phyloP scores from a whole-genome alignment of 441 rosid species.

The Melastoma candidum region DNA sequence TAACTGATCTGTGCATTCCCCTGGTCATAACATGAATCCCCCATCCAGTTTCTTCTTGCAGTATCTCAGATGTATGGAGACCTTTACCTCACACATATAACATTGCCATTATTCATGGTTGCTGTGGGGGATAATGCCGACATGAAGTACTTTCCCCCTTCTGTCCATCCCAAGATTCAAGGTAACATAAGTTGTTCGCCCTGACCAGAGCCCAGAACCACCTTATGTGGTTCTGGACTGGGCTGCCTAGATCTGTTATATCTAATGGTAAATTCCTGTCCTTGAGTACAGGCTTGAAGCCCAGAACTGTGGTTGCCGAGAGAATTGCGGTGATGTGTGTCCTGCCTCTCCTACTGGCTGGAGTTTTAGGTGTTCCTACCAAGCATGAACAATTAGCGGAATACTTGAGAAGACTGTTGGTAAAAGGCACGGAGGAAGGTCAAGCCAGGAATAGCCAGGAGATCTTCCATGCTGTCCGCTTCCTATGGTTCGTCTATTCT shows the following conservation, averaged over 20 bases:
- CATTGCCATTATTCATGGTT: conserved; percentile 75
- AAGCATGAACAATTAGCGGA: conserved; percentile 54
- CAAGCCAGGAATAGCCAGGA: conserved; percentile 45
- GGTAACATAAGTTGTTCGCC: conserved; percentile 25
- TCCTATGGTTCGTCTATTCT: conserved; percentile 67
- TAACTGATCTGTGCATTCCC: background rate
- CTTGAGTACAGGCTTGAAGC: conserved; percentile 63
- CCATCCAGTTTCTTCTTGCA: conserved; percentile 73
- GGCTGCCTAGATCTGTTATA: conserved; percentile 2
- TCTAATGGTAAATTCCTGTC: conserved; percentile 15
- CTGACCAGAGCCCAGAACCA: too few species aligned
- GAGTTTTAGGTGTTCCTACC: conserved; percentile 84
- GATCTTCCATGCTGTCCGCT: conserved; percentile 72
- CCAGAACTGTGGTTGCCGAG: conserved; percentile 68
- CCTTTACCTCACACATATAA: conserved; percentile 68
- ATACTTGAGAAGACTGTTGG: conserved; percentile 72
- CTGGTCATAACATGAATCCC: conserved; percentile 17
- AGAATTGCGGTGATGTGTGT: conserved; percentile 70
- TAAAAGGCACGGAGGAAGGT: conserved; percentile 42
- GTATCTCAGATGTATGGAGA: conserved; percentile 66
- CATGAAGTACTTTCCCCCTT: conserved; percentile 55
- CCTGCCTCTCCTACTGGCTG: conserved; percentile 85
- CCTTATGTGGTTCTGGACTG: too few species aligned
- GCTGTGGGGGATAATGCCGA: conserved; percentile 80
- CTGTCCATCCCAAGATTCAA: conserved; percentile 53